These are phyloP conservation scores for Trichosporon sp. DNA, from an alignment of 1,284 basidiomycete species.

Conservation along the genomic window DNA sequence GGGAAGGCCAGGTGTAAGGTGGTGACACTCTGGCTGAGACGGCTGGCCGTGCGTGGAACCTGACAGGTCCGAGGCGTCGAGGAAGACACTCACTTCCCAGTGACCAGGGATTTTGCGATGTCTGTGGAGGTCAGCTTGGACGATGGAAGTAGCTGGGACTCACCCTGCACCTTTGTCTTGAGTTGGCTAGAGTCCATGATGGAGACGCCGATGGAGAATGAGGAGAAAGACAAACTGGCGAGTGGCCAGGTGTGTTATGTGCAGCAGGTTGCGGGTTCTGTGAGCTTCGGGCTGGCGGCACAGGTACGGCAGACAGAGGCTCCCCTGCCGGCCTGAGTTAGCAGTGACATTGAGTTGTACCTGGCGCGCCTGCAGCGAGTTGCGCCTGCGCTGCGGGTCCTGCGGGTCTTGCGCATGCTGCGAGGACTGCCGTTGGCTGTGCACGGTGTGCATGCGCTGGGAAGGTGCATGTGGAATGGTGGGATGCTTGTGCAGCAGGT, in stretches of 20 bases:
- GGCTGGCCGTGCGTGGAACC: background rate
- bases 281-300: background rate
- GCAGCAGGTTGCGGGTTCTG: background rate
- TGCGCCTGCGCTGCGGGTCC: background rate
- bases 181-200: slow-evolving; percentile 1
- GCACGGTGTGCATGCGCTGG: no score
- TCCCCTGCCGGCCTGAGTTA: background rate
- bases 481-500: background rate
- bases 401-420: background rate
- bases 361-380: background rate
- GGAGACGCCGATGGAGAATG: background rate
- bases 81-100: slow-evolving; percentile 3
- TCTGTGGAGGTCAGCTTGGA: background rate
- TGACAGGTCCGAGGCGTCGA: background rate
- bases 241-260: background rate
- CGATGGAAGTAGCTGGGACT: background rate
- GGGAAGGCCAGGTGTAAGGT: background rate
- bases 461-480: background rate
- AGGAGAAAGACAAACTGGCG: background rate
- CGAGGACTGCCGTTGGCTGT: background rate
- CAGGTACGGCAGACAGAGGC: background rate
- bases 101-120: background rate
- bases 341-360: background rate
- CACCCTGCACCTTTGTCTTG: background rate
- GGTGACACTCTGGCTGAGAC: background rate